phyloP scores from a whole-genome alignment of 2,329 filamentous ascomycete genomes.

The Elsinoe australis region DNA sequence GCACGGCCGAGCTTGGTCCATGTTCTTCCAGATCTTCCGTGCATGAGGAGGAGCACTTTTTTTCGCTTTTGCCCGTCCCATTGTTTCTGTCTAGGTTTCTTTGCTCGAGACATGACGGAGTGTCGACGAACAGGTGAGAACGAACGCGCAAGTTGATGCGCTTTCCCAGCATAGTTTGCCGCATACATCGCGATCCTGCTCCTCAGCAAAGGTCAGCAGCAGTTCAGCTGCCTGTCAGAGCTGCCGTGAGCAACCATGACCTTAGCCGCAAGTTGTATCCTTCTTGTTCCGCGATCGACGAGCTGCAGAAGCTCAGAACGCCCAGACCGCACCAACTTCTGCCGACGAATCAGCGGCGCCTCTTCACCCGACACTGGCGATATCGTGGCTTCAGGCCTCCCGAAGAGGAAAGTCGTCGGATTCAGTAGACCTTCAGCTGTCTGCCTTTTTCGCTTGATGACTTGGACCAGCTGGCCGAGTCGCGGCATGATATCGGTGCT shows the following conservation, averaged over 20 bases:
- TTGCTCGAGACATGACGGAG: no score
- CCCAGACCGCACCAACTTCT: slow-evolving; percentile 11
- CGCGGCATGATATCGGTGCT: no score
- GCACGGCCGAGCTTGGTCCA: slow-evolving; percentile 15
- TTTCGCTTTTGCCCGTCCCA: not conserved
- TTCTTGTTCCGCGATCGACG: not conserved
- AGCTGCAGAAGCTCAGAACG: not conserved
- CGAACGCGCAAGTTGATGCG: no score
- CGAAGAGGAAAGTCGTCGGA: not conserved
- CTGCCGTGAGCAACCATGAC: slow-evolving; percentile 1
- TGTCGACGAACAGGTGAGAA: no score
- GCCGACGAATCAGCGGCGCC: slow-evolving; percentile 7
- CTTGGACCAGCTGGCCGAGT: slow-evolving; percentile 1
- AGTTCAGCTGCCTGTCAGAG: not conserved
- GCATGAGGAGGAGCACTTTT: slow-evolving; percentile 1
- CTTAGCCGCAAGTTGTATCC: slow-evolving; percentile 7
- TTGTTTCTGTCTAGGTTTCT: no score
- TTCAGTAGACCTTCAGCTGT: no score
- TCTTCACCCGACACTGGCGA: not conserved
- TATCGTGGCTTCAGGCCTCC: not conserved
- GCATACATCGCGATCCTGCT: no score
- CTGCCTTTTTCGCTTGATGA: not conserved
- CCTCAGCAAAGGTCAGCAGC: no score
- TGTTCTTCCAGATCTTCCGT: slow-evolving; percentile 16
- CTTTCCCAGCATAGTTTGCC: no score